Conservation (phyloP, 2,329 filamentous ascomycete species). For the Nakataea oryzae region DNA sequence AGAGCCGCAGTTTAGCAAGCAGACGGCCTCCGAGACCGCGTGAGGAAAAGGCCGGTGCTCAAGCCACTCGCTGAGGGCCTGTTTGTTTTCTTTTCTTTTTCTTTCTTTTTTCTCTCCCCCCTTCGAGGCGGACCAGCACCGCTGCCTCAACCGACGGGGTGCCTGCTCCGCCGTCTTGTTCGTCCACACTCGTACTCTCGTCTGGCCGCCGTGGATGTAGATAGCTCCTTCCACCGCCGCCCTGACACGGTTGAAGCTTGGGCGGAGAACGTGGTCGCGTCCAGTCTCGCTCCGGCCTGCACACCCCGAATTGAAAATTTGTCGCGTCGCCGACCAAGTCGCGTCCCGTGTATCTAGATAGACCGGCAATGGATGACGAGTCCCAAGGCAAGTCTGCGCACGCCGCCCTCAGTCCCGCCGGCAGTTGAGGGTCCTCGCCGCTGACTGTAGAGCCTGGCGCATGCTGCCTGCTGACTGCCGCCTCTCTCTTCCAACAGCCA, state of each 20-base stretch:
- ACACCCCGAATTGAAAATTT: not conserved
- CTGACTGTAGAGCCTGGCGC: not conserved
- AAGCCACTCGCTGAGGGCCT: not conserved
- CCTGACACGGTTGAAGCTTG: not conserved
- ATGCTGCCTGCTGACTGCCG: not conserved
- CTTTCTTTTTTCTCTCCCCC: no score
- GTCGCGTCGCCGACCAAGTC: not conserved
- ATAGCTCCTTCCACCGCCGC: not conserved
- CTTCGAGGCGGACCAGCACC: not conserved
- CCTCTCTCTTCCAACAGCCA: slow-evolving; percentile 36
- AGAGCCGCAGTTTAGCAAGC: not conserved
- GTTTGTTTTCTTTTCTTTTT: not conserved
- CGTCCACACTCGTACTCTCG: not conserved
- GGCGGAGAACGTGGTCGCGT: not conserved
- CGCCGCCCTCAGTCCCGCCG: not conserved
- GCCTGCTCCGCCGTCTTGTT: not conserved
- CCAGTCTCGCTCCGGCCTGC: not conserved
- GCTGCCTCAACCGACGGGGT: not conserved
- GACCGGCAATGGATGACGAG: not conserved
- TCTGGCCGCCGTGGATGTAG: not conserved
- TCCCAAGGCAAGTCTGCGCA: not conserved
- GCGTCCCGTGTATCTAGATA: not conserved
- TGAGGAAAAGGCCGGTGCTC: not conserved
- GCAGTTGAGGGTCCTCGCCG: not conserved
- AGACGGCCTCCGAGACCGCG: not conserved